Percentiles rank a stretch among this genome's conserved stretches.
These are phyloP conservation scores for Penicillium sp. DNA, from an alignment of 2,329 filamentous ascomycete genomes.

Conservation along the genomic window DNA sequence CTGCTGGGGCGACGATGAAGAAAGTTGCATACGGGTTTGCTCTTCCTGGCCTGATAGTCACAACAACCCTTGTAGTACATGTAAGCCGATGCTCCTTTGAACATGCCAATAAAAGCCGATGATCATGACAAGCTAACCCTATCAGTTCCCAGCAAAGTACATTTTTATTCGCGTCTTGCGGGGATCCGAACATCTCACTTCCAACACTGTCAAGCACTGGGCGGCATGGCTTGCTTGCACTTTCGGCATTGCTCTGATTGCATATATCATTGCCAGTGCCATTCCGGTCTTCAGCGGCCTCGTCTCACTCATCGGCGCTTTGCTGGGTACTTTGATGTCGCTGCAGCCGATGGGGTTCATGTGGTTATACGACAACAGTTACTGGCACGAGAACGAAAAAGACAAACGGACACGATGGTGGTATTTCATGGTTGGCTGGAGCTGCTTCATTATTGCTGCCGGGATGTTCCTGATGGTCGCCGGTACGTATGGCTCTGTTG, in stretches of 20 bases:
- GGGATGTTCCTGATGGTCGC: constrained; percentile 43
- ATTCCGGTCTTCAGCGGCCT: constrained; percentile 22
- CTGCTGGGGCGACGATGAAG: constrained; percentile 41
- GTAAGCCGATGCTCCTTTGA: constrained; percentile 14
- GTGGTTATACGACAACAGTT: constrained; percentile 46
- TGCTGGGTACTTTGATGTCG: constrained; percentile 20
- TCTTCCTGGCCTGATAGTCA: constrained; percentile 30
- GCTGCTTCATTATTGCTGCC: constrained; percentile 30
- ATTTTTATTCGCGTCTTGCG: constrained; percentile 19
- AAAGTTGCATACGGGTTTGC: constrained; percentile 44
- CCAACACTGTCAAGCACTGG: constrained; percentile 20
- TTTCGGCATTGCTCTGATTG: constrained; percentile 13
- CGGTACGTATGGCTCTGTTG: constrained; percentile 44
- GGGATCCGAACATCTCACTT: constrained; percentile 17
- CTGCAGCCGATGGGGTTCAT: constrained; percentile 36
- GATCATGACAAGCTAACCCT: neutral
- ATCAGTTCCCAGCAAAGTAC: constrained; percentile 19
- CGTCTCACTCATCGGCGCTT: constrained; percentile 20
- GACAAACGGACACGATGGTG: constrained; percentile 7
- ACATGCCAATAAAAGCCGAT: too few relatives aligned
- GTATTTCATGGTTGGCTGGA: neutral
- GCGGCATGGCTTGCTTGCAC: constrained; percentile 19
- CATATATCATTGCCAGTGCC: constrained; percentile 22
- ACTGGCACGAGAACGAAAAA: constrained; percentile 30
- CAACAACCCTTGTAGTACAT: constrained; percentile 22